A percentile compares a stretch with the other conserved stretches of the same genome.
Conservation (phyloP, 1,284 basidiomycete species). For the Leccinum solheimii region DNA sequence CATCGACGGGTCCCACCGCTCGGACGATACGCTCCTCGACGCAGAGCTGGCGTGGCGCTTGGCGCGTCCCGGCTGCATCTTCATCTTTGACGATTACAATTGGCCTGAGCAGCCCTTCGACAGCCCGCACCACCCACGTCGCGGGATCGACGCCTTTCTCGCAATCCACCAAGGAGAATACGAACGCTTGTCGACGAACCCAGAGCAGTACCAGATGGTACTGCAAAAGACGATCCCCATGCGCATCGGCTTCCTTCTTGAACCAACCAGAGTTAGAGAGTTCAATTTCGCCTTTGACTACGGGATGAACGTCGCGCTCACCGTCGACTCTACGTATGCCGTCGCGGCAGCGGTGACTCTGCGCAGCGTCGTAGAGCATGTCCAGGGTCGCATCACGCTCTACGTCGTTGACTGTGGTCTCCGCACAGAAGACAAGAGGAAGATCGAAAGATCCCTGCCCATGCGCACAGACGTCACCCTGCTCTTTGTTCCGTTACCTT, state of each 20-base stretch:
- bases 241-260: slow-evolving; percentile 53
- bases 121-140: slow-evolving; percentile 54
- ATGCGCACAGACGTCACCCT: slow-evolving; percentile 38
- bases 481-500: slow-evolving; percentile 42
- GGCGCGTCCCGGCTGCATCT: slow-evolving; percentile 47
- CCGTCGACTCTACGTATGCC: slow-evolving; percentile 46
- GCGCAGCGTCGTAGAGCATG: slow-evolving; percentile 41
- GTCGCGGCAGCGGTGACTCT: slow-evolving; percentile 52
- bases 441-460: slow-evolving; percentile 37
- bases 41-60: slow-evolving; percentile 60
- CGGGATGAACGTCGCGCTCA: slow-evolving; percentile 49
- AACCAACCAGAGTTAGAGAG: slow-evolving; percentile 1
- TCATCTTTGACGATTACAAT: slow-evolving; percentile 61
- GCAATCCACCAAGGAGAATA: slow-evolving; percentile 51
- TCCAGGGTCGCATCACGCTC: slow-evolving; percentile 44
- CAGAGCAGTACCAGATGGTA: slow-evolving; percentile 50
- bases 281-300: slow-evolving; percentile 39
- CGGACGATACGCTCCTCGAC: slow-evolving; percentile 60
- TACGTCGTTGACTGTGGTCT: slow-evolving; percentile 54
- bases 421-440: slow-evolving; percentile 36
- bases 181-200: slow-evolving; percentile 38
- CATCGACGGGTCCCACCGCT: slow-evolving; percentile 58
- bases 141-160: slow-evolving; percentile 57
- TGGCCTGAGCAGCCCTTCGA: slow-evolving; percentile 51
- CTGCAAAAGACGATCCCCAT: slow-evolving; percentile 51